Conservation (phyloP, 176 grass and related monocot species). For the Ananas comosus region DNA sequence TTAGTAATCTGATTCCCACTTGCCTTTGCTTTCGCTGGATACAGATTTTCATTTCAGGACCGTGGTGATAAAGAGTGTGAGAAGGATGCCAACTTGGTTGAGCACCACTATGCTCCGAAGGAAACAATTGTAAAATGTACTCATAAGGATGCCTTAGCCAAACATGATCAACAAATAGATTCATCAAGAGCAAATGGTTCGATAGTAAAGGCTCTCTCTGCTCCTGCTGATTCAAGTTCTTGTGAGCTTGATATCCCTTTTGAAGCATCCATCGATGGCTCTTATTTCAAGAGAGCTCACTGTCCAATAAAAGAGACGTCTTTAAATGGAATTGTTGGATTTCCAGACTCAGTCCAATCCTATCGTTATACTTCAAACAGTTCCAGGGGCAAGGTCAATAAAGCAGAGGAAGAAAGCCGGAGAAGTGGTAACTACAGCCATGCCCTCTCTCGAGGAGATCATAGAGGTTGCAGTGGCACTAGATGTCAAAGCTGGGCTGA, state of each 20-base stretch:
- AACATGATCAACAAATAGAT: constrained; percentile 23
- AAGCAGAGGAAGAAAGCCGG: constrained; percentile 22
- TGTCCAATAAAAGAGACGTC: constrained; percentile 21
- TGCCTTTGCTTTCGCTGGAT: constrained; percentile 27
- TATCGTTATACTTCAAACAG: constrained; percentile 15
- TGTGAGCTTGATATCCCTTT: constrained; percentile 38
- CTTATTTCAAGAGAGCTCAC: constrained; percentile 37
- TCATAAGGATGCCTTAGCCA: constrained; percentile 7
- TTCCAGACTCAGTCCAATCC: constrained; percentile 23
- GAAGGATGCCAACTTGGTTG: constrained; percentile 16
- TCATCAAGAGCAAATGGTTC: constrained; percentile 20
- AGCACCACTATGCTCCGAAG: constrained; percentile 20
- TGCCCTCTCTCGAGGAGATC: constrained; percentile 20
- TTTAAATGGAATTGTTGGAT: constrained; percentile 13
- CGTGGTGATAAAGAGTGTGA: constrained; percentile 4
- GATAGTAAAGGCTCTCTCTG: constrained; percentile 8
- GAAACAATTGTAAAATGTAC: constrained; percentile 16
- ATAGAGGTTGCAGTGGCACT: constrained; percentile 24
- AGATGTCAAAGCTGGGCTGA: constrained; percentile 17
- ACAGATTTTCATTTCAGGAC: constrained; percentile 20
- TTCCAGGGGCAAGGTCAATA: constrained; percentile 20
- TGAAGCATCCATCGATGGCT: constrained; percentile 40
- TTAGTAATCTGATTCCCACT: constrained; percentile 16
- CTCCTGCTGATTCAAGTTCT: constrained; percentile 12
- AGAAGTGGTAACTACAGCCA: constrained; percentile 6